Evolutionary conservation across 192 early-diverging fungal species (phyloP).

Genomic region (Entomortierella lignicola): DNA sequence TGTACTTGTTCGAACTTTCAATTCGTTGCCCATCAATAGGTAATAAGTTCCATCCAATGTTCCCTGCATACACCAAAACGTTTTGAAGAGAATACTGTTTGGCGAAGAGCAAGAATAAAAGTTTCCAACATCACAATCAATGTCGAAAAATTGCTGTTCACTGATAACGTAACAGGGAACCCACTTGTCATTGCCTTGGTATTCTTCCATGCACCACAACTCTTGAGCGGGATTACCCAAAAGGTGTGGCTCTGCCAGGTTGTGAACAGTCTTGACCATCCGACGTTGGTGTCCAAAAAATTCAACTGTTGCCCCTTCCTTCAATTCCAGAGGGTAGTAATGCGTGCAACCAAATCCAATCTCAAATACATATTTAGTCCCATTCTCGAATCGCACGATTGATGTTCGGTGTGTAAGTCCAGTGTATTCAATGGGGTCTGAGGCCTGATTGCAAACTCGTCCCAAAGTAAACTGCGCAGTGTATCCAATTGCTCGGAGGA

Average conservation of each 20-base stretch:
- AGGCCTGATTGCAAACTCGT: constrained; percentile 17
- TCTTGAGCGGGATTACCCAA: constrained; percentile 10
- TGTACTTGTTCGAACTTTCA: constrained; percentile 7
- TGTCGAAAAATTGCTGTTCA: constrained; percentile 15
- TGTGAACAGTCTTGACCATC: constrained; percentile 5
- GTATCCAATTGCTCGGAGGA: constrained; percentile 11
- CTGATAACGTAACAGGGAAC: constrained; percentile 7
- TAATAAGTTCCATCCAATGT: constrained; percentile 11
- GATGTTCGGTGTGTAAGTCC: constrained; percentile 21
- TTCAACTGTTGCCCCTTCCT: constrained; percentile 17
- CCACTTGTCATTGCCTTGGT: constrained; percentile 17
- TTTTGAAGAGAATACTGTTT: neutral
- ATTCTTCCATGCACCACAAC: constrained; percentile 21
- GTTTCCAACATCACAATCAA: constrained; percentile 20
- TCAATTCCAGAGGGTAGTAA: constrained; percentile 15
- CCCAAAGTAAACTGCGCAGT: constrained; percentile 14
- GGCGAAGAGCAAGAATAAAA: constrained; percentile 13
- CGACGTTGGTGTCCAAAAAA: constrained; percentile 16
- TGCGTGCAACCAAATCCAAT: constrained; percentile 19
- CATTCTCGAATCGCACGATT: constrained; percentile 23
- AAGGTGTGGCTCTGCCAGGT: constrained; percentile 1
- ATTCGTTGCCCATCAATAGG: neutral
- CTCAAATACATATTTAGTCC: constrained; percentile 30
- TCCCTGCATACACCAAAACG: constrained; percentile 23
- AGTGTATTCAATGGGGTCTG: neutral